Percentiles rank a stretch among this genome's conserved stretches.
Evolutionary conservation across 345 rosid species (phyloP).

Genomic region (Hirschfeldia incana): DNA sequence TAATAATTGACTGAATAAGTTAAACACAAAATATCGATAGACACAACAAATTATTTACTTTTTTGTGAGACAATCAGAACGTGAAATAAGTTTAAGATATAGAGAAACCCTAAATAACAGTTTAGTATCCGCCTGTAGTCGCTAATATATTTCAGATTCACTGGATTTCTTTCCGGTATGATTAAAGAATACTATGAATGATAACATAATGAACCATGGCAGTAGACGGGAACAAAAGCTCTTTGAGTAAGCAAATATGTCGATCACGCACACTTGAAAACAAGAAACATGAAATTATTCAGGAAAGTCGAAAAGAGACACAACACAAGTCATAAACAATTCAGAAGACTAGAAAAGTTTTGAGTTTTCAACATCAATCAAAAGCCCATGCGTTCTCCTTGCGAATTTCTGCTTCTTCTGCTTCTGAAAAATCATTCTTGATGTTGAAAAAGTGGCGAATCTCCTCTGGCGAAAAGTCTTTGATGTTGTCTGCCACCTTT

Average conservation of each 20-base stretch:
- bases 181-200: neutral
- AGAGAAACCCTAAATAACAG: neutral
- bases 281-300: neutral
- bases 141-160: neutral
- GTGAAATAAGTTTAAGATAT: neutral
- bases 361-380: constrained; percentile 23
- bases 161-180: neutral
- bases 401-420: constrained; percentile 59
- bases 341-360: neutral
- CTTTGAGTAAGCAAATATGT: neutral
- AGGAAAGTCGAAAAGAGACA: neutral
- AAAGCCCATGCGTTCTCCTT: constrained; percentile 69
- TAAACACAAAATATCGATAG: too few species aligned
- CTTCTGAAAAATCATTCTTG: constrained; percentile 51
- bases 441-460: constrained; percentile 53
- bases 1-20: too few species aligned
- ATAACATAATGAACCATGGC: neutral
- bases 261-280: neutral
- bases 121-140: neutral
- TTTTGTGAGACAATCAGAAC: too few species aligned
- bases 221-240: neutral
- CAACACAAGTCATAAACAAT: neutral
- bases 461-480: constrained; percentile 51
- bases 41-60: too few species aligned
- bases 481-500: constrained; percentile 58